Evolutionary conservation across 2,329 filamentous ascomycete species (phyloP).

Genomic region (Bipolaris zeicola): DNA sequence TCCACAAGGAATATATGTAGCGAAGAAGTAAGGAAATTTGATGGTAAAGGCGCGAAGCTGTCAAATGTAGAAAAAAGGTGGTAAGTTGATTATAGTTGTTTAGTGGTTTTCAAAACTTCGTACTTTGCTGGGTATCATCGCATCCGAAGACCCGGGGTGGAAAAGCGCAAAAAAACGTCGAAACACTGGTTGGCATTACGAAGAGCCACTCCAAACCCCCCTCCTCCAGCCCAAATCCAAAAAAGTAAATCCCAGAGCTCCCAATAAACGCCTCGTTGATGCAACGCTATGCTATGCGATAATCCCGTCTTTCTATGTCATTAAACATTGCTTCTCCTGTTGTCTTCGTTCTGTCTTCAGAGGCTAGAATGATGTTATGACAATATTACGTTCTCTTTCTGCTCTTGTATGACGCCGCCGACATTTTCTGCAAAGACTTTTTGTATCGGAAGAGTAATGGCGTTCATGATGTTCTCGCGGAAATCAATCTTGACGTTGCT

Average conservation of each 20-base stretch:
- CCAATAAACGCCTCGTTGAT: constrained; percentile 29
- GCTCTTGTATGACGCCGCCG: constrained; percentile 33
- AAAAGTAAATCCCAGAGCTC: constrained; percentile 3
- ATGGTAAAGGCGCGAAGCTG: background rate
- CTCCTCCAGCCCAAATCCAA: background rate
- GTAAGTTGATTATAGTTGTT: background rate
- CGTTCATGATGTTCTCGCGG: constrained; percentile 47
- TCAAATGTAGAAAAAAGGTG: background rate
- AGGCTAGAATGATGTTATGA: background rate
- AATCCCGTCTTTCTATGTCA: constrained; percentile 36
- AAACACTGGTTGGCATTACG: background rate
- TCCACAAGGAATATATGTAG: background rate
- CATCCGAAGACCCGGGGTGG: constrained; percentile 23
- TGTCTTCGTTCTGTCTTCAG: constrained; percentile 1
- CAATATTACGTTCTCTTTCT: constrained; percentile 38
- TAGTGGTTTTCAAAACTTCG: constrained; percentile 15
- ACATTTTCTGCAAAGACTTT: constrained; percentile 42
- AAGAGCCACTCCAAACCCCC: constrained; percentile 1
- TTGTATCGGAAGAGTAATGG: constrained; percentile 44
- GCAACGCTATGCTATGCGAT: constrained; percentile 31
- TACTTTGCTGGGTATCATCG: constrained; percentile 30
- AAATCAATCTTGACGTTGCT: constrained; percentile 41
- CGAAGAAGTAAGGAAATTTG: background rate
- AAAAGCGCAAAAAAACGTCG: constrained; percentile 13
- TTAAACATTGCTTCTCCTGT: constrained; percentile 9